Conservation (phyloP, 257 asterid genomes). For the Nicotiana attenuata region DNA sequence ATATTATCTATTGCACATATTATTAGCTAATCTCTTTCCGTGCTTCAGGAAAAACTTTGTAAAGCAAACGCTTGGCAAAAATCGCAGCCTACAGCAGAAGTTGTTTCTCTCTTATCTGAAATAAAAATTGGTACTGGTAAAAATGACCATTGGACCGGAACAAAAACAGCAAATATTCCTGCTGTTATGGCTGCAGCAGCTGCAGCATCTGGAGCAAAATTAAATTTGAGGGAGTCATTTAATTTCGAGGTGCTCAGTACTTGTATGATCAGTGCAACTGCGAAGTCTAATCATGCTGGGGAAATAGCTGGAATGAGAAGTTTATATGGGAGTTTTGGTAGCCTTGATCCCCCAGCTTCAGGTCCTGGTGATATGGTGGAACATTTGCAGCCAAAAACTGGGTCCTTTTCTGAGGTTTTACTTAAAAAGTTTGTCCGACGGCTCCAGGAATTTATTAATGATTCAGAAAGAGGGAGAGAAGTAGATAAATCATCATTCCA, state of each 20-base stretch:
- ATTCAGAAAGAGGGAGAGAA: slow-evolving; percentile 81
- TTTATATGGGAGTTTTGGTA: slow-evolving; percentile 75
- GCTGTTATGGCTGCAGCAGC: slow-evolving; percentile 98
- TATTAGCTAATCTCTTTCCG: neutral
- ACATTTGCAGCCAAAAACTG: slow-evolving; percentile 45
- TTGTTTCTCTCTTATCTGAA: slow-evolving; percentile 92
- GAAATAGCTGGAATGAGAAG: slow-evolving; percentile 99
- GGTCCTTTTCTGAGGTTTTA: slow-evolving; percentile 69
- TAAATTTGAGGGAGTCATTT: slow-evolving; percentile 85
- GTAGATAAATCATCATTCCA: slow-evolving; percentile 84
- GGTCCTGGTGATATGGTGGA: slow-evolving; percentile 33
- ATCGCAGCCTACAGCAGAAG: slow-evolving; percentile 87
- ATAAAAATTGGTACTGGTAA: slow-evolving; percentile 96
- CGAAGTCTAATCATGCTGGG: slow-evolving; percentile 95
- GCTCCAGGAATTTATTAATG: slow-evolving; percentile 84
- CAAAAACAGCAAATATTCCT: slow-evolving; percentile 66
- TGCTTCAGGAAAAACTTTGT: slow-evolving; percentile 78
- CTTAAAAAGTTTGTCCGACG: slow-evolving; percentile 65
- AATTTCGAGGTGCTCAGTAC: slow-evolving; percentile 95
- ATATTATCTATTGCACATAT: neutral
- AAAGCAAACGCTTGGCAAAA: slow-evolving; percentile 93
- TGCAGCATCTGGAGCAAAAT: slow-evolving; percentile 95
- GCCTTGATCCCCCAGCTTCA: slow-evolving; percentile 43
- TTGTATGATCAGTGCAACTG: slow-evolving; percentile 93
- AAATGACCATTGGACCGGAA: slow-evolving; percentile 92